These are phyloP conservation scores for Brachypodium distachyon DNA, from an alignment of 202 grass and related monocot species.

Conservation along the genomic window DNA sequence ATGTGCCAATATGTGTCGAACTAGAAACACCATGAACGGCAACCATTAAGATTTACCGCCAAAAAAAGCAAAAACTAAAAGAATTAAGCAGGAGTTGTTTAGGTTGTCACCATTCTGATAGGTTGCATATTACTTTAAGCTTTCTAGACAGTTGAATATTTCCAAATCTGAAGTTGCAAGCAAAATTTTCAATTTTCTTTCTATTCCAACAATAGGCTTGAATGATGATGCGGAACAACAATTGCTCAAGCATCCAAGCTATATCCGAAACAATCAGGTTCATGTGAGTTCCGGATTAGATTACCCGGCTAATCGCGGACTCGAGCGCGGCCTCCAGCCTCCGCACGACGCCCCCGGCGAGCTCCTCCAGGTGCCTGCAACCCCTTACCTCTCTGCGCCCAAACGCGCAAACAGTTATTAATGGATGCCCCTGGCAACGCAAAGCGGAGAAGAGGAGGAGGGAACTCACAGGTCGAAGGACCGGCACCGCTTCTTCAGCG, in stretches of 20 bases:
- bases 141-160: no score
- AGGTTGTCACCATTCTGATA: no score
- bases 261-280: no score
- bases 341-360: neutral
- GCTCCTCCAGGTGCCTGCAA: constrained; percentile 28
- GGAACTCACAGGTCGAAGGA: constrained; percentile 41
- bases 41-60: neutral
- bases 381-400: constrained; percentile 20
- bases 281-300: neutral
- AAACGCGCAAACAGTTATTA: neutral
- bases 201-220: no score
- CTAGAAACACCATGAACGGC: neutral
- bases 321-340: neutral
- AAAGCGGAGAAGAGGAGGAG: neutral
- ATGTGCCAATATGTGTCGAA: no score
- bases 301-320: constrained; percentile 12
- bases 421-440: neutral
- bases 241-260: no score
- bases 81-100: no score
- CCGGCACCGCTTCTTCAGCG: constrained; percentile 29
- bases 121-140: no score
- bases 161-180: no score
- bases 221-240: no score
- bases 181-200: no score
- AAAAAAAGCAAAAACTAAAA: no score